Evolutionary conservation across 768 basidiomycete genomes (phyloP), one percentile per base, ranked within the genome.

Genomic region (Gelatoporia subvermispora): DNA sequence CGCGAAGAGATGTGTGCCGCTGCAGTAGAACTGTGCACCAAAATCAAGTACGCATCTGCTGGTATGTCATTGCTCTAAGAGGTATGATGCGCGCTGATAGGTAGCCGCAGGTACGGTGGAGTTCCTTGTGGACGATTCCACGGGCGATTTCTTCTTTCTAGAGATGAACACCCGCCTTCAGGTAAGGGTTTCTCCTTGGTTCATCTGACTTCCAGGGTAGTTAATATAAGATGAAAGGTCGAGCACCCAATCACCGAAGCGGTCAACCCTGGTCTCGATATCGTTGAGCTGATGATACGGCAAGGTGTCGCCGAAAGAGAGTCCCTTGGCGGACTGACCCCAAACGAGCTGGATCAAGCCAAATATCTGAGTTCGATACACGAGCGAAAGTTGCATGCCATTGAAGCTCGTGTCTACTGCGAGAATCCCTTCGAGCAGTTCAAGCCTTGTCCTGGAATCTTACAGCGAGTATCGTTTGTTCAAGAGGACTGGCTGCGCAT

Each of bases 111-210:
- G 82, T 3, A 86, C 83, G 0, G 75, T 86, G 15, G 85, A 88
- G 57, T 86, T 81, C 59, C 67, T 85, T 4, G 78, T 82, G 5
- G 75, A 82, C 52, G 72, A 80, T 38, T 47, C 64, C 0, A 76
- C 76, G 1, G 74, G 70, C 0, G 56, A 68, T 1, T 84, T 82
- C 64, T 85, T 72, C 66, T 88, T 86, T 51, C 69, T 88, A 11
- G 84, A 88, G 61, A 80, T 86, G 77, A 86, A 88, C 52, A 81
- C 81, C 0, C 72, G 83, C 8, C 75, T 84, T 39, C 81, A 83
- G 58, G 79, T 72, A 45, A 44, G 57, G 25, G 3, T 20, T 11
- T 20, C 9, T 41, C 41, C 35, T 23, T 34, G 20, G 22, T 1
- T 31, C 4, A 44, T 35, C 35, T n/a, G 35, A 9, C 35, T n/a